phyloP scores from a whole-genome alignment of 2,329 filamentous ascomycete species.

The Exutisphaerella laricina region DNA sequence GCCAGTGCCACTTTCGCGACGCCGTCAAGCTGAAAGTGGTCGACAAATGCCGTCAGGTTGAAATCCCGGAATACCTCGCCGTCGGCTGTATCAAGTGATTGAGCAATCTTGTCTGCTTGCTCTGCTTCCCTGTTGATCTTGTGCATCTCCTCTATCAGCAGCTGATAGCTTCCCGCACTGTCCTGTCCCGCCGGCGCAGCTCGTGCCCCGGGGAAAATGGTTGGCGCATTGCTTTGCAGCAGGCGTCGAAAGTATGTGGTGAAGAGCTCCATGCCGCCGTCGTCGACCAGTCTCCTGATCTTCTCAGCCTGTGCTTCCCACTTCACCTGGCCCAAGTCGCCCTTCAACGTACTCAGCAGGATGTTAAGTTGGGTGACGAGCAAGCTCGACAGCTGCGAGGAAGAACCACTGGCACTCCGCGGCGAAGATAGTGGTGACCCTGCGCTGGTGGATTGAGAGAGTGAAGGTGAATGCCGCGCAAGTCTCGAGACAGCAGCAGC shows the following conservation, averaged over 20 bases:
- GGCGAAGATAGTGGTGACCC: conserved; percentile 49
- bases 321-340: conserved; percentile 86
- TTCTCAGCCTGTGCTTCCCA: conserved; percentile 89
- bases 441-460: conserved; percentile 49
- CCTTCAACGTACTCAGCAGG: conserved; percentile 87
- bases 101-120: conserved; percentile 85
- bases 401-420: conserved; percentile 36
- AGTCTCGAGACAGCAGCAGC: conserved; percentile 53
- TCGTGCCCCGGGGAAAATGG: conserved; percentile 79
- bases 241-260: conserved; percentile 92
- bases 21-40: conserved; percentile 90
- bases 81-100: conserved; percentile 83
- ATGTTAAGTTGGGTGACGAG: conserved; percentile 94
- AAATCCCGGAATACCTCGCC: conserved; percentile 95
- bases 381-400: conserved; percentile 69
- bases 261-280: conserved; percentile 98
- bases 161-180: conserved; percentile 74
- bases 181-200: conserved; percentile 49
- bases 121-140: conserved; percentile 76
- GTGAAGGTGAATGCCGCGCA: conserved; percentile 55
- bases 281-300: conserved; percentile 92
- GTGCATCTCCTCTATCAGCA: conserved; percentile 76
- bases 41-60: conserved; percentile 89
- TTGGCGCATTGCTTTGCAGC: conserved; percentile 80
- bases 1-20: conserved; percentile 82